Evolutionary conservation across 176 grass and related monocot species (phyloP).

Genomic region (Pontederia paniculata): DNA sequence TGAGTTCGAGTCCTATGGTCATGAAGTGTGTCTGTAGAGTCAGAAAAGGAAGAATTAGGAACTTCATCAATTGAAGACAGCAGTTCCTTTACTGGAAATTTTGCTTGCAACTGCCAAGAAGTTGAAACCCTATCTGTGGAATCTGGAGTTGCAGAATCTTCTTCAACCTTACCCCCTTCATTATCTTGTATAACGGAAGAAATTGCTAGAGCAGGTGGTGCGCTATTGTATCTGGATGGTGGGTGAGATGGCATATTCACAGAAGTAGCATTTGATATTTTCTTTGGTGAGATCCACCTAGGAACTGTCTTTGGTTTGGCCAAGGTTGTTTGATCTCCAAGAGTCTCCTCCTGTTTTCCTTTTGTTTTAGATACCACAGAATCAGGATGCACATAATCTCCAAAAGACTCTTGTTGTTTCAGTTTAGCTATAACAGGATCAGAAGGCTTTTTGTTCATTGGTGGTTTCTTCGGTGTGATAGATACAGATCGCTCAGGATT

Average conservation of each 20-base stretch:
- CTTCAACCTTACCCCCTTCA: conserved; percentile 21
- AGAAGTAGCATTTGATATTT: conserved; percentile 51
- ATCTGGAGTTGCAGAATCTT: conserved; percentile 7
- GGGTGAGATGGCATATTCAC: conserved; percentile 57
- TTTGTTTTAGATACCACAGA: conserved; percentile 24
- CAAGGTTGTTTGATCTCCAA: conserved; percentile 29
- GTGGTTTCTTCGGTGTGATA: conserved; percentile 41
- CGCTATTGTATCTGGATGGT: conserved; percentile 63
- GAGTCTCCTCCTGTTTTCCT: conserved; percentile 16
- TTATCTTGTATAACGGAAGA: conserved; percentile 24
- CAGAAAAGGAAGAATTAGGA: not conserved
- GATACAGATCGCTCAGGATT: conserved; percentile 36
- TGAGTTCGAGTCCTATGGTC: no score
- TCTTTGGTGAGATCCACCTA: conserved; percentile 68
- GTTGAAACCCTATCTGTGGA: not conserved
- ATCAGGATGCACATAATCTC: conserved; percentile 7
- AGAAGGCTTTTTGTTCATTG: conserved; percentile 21
- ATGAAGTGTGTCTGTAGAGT: no score
- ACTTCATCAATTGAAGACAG: not conserved
- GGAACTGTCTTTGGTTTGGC: conserved; percentile 39
- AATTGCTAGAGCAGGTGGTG: conserved; percentile 72
- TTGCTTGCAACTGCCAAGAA: conserved; percentile 14
- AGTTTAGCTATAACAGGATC: not conserved
- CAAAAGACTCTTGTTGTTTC: not conserved
- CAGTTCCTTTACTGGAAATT: not conserved